These are phyloP conservation scores for Amylocystis lapponica DNA, from an alignment of 768 basidiomycete species.

Conservation along the genomic window DNA sequence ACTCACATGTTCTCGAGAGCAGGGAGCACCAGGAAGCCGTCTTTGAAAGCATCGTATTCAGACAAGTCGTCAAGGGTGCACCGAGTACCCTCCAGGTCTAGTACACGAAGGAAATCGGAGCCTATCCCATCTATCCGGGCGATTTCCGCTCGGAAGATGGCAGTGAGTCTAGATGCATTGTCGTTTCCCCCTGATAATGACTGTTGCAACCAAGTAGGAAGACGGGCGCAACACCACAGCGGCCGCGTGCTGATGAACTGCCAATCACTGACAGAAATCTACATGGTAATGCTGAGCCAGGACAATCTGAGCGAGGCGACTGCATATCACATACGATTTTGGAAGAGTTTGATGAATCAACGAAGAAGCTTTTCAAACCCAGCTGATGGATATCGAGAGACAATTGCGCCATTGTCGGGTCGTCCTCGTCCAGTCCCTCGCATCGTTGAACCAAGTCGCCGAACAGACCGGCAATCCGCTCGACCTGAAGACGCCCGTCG, in stretches of 20 bases:
- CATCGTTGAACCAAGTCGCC: conserved; percentile 23
- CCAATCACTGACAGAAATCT: conserved; percentile 26
- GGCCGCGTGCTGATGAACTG: conserved; percentile 23
- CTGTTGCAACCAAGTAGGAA: conserved; percentile 25
- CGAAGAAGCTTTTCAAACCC: conserved; percentile 25
- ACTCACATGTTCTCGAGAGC: conserved; percentile 31
- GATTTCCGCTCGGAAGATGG: conserved; percentile 20
- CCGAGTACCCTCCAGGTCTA: conserved; percentile 26
- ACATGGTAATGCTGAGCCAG: background rate
- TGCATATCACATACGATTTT: conserved; percentile 19
- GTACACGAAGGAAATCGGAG: conserved; percentile 20
- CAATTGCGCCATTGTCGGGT: conserved; percentile 24
- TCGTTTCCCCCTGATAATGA: conserved; percentile 18
- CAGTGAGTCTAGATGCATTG: conserved; percentile 13
- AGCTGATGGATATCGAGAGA: conserved; percentile 27
- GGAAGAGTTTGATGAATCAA: conserved; percentile 21
- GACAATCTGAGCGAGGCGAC: background rate
- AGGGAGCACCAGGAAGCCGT: conserved; percentile 29
- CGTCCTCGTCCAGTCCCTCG: conserved; percentile 26
- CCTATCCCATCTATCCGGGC: conserved; percentile 16
- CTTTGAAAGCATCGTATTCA: conserved; percentile 27
- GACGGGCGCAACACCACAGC: conserved; percentile 29
- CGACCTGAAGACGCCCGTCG: conserved; percentile 23
- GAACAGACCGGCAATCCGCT: conserved; percentile 26
- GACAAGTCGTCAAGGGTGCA: conserved; percentile 28